These are phyloP conservation scores for Triangularia verruculosa DNA, from an alignment of 2,329 filamentous ascomycete species.

Conservation along the genomic window DNA sequence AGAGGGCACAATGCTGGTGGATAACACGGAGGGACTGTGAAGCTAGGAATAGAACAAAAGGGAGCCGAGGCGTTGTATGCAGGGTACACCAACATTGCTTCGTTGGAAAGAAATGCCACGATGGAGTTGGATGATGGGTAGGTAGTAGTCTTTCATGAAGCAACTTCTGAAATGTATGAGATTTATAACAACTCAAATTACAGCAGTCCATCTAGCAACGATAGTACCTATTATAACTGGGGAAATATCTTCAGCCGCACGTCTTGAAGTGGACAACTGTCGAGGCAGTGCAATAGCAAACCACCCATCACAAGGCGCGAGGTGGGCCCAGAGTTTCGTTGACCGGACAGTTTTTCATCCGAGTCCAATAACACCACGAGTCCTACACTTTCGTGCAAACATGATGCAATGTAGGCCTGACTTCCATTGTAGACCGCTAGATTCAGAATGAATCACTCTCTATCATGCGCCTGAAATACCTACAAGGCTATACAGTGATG, in stretches of 20 bases:
- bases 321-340: neutral
- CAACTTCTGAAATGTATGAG: no score
- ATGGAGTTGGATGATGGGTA: no score
- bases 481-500: neutral
- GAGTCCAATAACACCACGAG: neutral
- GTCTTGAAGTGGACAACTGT: neutral
- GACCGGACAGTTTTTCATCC: neutral
- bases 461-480: neutral
- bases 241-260: neutral
- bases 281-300: neutral
- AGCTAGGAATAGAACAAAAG: neutral
- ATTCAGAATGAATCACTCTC: neutral
- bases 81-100: neutral
- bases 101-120: neutral
- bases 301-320: neutral
- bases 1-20: neutral
- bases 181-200: no score
- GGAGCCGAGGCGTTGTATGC: neutral
- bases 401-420: neutral
- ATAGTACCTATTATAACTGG: no score
- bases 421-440: neutral
- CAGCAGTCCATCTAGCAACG: no score
- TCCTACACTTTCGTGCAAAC: neutral
- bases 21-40: neutral
- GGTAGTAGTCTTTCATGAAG: no score